Percentiles rank a stretch among this genome's conserved stretches.
These are phyloP conservation scores for Piromyces finnis DNA, from an alignment of 192 early-diverging fungal species.

Conservation along the genomic window DNA sequence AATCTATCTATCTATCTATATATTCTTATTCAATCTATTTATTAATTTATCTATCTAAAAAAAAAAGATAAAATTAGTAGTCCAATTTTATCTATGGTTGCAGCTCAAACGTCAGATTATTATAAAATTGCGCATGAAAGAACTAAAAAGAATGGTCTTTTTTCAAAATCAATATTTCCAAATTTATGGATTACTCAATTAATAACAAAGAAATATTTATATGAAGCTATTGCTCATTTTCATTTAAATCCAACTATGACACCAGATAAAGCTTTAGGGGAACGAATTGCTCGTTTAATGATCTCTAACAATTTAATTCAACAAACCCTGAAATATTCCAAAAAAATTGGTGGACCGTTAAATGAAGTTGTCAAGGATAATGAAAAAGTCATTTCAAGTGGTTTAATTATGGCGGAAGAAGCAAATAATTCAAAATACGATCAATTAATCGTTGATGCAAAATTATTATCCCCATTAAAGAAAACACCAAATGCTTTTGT, in stretches of 20 bases:
- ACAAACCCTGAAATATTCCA: neutral
- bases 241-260: constrained; percentile 3
- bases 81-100: constrained; percentile 15
- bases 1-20: neutral
- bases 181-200: constrained; percentile 7
- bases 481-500: neutral
- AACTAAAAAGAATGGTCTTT: constrained; percentile 2
- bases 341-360: neutral
- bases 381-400: neutral
- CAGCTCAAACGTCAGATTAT: constrained; percentile 23
- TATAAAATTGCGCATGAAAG: constrained; percentile 21
- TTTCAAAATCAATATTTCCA: constrained; percentile 10
- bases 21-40: no score
- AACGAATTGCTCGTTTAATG: neutral
- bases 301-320: neutral
- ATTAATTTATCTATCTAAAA: no score
- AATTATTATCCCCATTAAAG: neutral
- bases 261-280: neutral
- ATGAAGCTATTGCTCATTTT: constrained; percentile 29
- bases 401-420: neutral
- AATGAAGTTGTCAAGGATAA: neutral
- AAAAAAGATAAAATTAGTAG: constrained; percentile 19
- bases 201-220: constrained; percentile 18
- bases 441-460: neutral
- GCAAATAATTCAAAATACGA: neutral